Percentiles rank a stretch among this genome's conserved stretches.
phyloP scores from a whole-genome alignment of 306 rosid species.

The Calophaca sinica region DNA sequence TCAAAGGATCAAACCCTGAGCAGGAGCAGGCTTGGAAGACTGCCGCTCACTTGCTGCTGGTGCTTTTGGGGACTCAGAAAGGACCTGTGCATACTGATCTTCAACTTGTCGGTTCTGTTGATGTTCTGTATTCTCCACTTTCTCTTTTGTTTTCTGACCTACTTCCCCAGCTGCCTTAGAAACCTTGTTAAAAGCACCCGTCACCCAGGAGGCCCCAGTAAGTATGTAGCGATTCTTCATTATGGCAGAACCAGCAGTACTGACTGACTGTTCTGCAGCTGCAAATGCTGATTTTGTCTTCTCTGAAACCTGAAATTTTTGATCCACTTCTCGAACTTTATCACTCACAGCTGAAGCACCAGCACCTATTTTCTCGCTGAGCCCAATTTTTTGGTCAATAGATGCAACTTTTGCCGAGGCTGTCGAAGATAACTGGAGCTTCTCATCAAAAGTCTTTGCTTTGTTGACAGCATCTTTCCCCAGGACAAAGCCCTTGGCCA shows the following conservation, averaged over 20 bases:
- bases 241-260: constrained; percentile 91
- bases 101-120: constrained; percentile 63
- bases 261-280: constrained; percentile 87
- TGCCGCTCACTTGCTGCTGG: constrained; percentile 62
- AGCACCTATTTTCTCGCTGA: constrained; percentile 80
- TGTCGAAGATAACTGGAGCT: constrained; percentile 78
- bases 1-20: constrained; percentile 88
- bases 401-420: constrained; percentile 89
- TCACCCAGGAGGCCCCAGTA: constrained; percentile 86
- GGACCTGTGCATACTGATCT: constrained; percentile 66
- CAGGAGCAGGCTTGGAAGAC: constrained; percentile 75
- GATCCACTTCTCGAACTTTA: constrained; percentile 91
- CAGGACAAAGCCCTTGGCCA: constrained; percentile 86
- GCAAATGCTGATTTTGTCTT: constrained; percentile 95
- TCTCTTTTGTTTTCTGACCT: constrained; percentile 89
- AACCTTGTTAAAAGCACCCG: constrained; percentile 83
- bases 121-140: constrained; percentile 66
- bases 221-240: constrained; percentile 88
- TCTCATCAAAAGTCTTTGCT: constrained; percentile 89
- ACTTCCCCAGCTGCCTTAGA: constrained; percentile 95
- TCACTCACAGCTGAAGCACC: constrained; percentile 82
- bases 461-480: constrained; percentile 93
- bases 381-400: constrained; percentile 85
- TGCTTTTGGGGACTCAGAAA: constrained; percentile 74
- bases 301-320: constrained; percentile 94